phyloP scores from a whole-genome alignment of 352 stramenopile species.

The Phytophthora syringae region DNA sequence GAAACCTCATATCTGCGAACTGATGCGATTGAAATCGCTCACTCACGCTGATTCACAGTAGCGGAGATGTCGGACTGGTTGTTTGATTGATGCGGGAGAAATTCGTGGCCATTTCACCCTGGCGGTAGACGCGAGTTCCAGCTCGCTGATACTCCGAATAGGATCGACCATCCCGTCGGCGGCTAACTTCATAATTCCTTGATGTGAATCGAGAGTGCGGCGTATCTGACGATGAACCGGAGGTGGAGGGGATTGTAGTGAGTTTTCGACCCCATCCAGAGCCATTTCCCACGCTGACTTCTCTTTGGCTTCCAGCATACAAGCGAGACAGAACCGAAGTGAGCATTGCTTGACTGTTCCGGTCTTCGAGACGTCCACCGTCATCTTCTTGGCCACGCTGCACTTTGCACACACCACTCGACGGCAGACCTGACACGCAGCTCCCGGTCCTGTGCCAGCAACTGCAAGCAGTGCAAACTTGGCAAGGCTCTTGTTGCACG shows the following conservation, averaged over 20 bases:
- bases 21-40: conserved; percentile 1
- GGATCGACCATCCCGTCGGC: conserved; percentile 5
- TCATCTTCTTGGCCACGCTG: conserved; percentile 62
- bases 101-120: conserved; percentile 13
- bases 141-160: conserved; percentile 28
- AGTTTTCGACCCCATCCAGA: neutral
- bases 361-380: conserved; percentile 50
- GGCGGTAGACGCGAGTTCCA: conserved; percentile 11
- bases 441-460: conserved; percentile 19
- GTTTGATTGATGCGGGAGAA: conserved; percentile 1
- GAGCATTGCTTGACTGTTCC: conserved; percentile 38
- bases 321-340: conserved; percentile 58
- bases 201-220: conserved; percentile 4
- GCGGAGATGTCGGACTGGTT: neutral
- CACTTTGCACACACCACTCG: conserved; percentile 62
- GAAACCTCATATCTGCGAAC: conserved; percentile 9
- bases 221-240: conserved; percentile 7
- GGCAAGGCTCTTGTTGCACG: conserved; percentile 27
- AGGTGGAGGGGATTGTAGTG: conserved; percentile 12
- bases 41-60: neutral
- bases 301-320: conserved; percentile 56
- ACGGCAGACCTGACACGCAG: too few relatives aligned
- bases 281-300: conserved; percentile 54
- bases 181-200: neutral
- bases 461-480: conserved; percentile 25